Conservation (phyloP, 202 grass and related monocot genomes). For the Panicum hallii region DNA sequence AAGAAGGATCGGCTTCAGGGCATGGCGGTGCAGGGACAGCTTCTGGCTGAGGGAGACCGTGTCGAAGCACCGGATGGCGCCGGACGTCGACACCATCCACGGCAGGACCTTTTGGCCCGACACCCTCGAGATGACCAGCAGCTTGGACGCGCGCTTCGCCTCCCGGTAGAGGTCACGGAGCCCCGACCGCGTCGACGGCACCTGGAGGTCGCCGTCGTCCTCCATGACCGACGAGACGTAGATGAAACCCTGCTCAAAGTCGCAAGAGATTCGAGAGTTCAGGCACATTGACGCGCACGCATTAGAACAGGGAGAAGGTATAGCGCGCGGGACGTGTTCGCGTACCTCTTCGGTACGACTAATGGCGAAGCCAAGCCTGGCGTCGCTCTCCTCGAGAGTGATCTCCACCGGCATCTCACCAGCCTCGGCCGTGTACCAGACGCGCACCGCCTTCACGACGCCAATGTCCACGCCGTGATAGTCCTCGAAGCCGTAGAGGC, state of each 20-base stretch:
- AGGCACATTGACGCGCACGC: neutral
- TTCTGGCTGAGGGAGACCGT: constrained; percentile 97
- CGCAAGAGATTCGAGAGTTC: neutral
- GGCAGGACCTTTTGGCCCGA: constrained; percentile 83
- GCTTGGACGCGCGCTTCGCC: constrained; percentile 69
- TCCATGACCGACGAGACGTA: constrained; percentile 88
- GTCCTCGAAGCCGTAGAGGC: constrained; percentile 98
- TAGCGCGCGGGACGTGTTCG: neutral
- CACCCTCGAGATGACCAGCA: constrained; percentile 89
- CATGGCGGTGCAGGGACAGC: constrained; percentile 91
- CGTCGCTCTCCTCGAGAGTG: constrained; percentile 72
- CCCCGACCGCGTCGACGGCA: constrained; percentile 83
- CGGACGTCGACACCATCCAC: constrained; percentile 88
- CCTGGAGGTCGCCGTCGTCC: constrained; percentile 48
- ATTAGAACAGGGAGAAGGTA: neutral
- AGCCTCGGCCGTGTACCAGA: constrained; percentile 83
- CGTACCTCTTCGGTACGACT: constrained; percentile 92
- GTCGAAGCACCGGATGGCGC: constrained; percentile 96
- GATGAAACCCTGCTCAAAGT: constrained; percentile 73
- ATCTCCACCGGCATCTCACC: constrained; percentile 86
- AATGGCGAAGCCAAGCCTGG: constrained; percentile 88
- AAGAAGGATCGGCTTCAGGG: constrained; percentile 71
- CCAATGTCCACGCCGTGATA: constrained; percentile 99
- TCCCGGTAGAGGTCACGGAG: constrained; percentile 81
- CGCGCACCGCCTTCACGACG: constrained; percentile 89